Percentiles rank a stretch among this genome's conserved stretches.
Conservation (phyloP, 2,329 filamentous ascomycete genomes). For the Aspergillus tanneri region DNA sequence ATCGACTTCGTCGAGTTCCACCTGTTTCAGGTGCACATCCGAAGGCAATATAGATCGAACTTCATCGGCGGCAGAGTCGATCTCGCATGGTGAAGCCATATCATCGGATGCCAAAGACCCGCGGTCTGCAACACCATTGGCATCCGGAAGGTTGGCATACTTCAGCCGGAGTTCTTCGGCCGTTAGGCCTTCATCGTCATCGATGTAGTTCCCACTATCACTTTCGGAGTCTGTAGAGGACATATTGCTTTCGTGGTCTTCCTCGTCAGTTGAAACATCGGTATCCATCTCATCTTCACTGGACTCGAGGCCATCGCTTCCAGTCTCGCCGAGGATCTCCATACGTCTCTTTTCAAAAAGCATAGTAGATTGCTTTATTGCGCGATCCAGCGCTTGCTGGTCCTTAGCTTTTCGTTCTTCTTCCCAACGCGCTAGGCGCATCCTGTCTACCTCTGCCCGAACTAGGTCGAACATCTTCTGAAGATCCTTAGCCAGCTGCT, state of each 20-base stretch:
- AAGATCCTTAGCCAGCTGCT: slow-evolving; percentile 65
- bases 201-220: slow-evolving; percentile 38
- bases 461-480: slow-evolving; percentile 62
- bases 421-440: slow-evolving; percentile 58
- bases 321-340: slow-evolving; percentile 52
- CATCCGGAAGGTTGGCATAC: slow-evolving; percentile 44
- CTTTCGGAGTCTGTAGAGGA: slow-evolving; percentile 46
- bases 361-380: slow-evolving; percentile 53
- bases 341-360: slow-evolving; percentile 48
- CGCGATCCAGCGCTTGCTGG: slow-evolving; percentile 55
- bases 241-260: slow-evolving; percentile 53
- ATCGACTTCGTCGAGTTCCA: slow-evolving; percentile 46
- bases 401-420: slow-evolving; percentile 52
- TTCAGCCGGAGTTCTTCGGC: slow-evolving; percentile 49
- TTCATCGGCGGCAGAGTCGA: slow-evolving; percentile 21
- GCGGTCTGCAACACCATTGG: slow-evolving; percentile 23
- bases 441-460: slow-evolving; percentile 57
- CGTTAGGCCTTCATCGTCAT: slow-evolving; percentile 48
- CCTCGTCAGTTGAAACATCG: slow-evolving; percentile 57
- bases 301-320: slow-evolving; percentile 71
- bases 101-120: slow-evolving; percentile 26
- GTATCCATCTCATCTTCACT: slow-evolving; percentile 46
- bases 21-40: slow-evolving; percentile 21
- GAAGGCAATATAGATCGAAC: slow-evolving; percentile 20
- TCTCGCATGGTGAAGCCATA: slow-evolving; percentile 21